Percentiles rank a stretch among this genome's conserved stretches.
These are phyloP conservation scores for Astragalus glycyphyllos DNA, from an alignment of 306 rosid species.

Conservation along the genomic window DNA sequence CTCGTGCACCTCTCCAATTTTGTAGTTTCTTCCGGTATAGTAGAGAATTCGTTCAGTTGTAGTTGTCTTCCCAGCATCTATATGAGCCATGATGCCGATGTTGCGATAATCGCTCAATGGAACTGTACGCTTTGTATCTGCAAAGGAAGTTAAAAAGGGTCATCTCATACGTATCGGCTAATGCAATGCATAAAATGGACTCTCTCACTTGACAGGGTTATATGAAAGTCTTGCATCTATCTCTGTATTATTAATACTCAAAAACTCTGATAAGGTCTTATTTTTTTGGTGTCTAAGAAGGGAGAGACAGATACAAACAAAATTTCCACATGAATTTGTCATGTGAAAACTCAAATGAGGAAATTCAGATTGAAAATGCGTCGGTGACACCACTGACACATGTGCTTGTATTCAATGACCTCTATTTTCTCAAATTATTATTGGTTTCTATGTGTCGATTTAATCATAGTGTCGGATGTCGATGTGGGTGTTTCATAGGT, in stretches of 20 bases:
- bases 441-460: too few species aligned
- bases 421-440: too few species aligned
- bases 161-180: constrained; percentile 23
- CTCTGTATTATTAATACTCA: not conserved
- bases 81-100: constrained; percentile 98
- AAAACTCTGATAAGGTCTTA: not conserved
- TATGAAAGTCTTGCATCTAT: not conserved
- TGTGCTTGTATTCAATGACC: too few species aligned
- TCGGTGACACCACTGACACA: too few species aligned
- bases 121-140: constrained; percentile 66
- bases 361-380: too few species aligned
- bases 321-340: not conserved
- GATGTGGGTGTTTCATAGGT: too few species aligned
- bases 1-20: constrained; percentile 97
- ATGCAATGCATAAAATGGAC: not conserved
- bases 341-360: not conserved
- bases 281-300: not conserved
- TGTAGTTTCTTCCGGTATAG: constrained; percentile 93
- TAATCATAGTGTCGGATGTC: too few species aligned
- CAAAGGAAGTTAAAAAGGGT: constrained; percentile 29
- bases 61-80: constrained; percentile 96
- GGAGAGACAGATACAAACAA: not conserved
- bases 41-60: constrained; percentile 86
- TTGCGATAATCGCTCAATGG: constrained; percentile 88
- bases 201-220: not conserved